Percentiles rank a stretch among this genome's conserved stretches.
Evolutionary conservation across 2,329 filamentous ascomycete species (phyloP).

Genomic region (Fusarium nurragi): DNA sequence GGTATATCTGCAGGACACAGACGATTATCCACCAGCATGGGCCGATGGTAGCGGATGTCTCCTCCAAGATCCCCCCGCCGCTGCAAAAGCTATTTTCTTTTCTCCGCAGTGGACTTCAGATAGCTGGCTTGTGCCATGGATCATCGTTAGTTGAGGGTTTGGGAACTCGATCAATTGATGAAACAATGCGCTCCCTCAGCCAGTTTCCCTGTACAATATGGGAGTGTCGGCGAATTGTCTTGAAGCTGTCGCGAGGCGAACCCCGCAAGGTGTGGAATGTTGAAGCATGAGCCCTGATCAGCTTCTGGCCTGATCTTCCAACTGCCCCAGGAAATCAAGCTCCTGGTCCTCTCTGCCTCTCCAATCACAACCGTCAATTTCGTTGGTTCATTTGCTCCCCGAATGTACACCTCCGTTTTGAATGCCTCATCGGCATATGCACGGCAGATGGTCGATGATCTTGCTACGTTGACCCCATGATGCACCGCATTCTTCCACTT

Average conservation of each 20-base stretch:
- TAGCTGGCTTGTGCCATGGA: background rate
- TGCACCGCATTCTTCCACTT: conserved; percentile 4
- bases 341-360: conserved; percentile 30
- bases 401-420: conserved; percentile 15
- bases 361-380: conserved; percentile 38
- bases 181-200: background rate
- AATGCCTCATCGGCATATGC: conserved; percentile 45
- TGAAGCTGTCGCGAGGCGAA: conserved; percentile 18
- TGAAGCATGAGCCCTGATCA: conserved; percentile 35
- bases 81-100: background rate
- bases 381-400: conserved; percentile 1
- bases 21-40: conserved; percentile 42
- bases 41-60: conserved; percentile 36
- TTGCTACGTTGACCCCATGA: conserved; percentile 39
- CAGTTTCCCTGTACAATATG: background rate
- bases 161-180: background rate
- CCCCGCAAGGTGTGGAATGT: conserved; percentile 31
- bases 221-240: conserved; percentile 19
- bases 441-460: conserved; percentile 44
- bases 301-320: conserved; percentile 44
- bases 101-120: background rate
- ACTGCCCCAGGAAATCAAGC: conserved; percentile 23
- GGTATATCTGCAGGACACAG: conserved; percentile 35
- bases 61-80: conserved; percentile 20
- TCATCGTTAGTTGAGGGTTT: conserved; percentile 1